Evolutionary conservation across 2,329 filamentous ascomycete genomes (phyloP), one percentile per base, ranked within the genome.

Genomic region (Penicillium sp.): DNA sequence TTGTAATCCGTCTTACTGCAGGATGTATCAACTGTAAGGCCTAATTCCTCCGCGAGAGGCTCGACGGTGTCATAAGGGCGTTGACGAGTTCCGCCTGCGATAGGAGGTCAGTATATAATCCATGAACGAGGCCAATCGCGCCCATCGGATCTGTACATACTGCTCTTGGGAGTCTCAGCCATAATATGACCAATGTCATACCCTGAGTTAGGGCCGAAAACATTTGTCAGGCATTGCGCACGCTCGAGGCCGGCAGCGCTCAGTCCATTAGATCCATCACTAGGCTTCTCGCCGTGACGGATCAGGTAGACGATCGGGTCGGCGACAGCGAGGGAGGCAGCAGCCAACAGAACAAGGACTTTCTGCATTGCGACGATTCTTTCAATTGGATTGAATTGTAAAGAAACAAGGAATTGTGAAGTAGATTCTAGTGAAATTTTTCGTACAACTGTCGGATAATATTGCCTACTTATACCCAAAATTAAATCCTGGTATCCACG

Each of bases 221-320:
- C 81, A 8, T 61, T 73, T 11, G 80, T 73, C n/a, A 87, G 71
- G 59, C 84, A 86, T 63, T 87, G 80, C 0, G 84, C 81, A 15
- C 85, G 81, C 68, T 83, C 55, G 51, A 77, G 59, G n/a, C 85
- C 85, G 56, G 78, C 63, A 0, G 75, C 61, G 53, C 69, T 83
- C 44, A 87, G 73, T 2, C 83, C 83, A 54, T 78, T 71, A 31
- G 74, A 73, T 15, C 77, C 76, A 35, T 76, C 69, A 1, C 64
- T 54, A 2, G 84, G 84, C 69, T 87, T 87, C 69, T 87, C 85
- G 55, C 84, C 85, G 60, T 87, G 85, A 18, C 84, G 81, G 66
- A 87, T 87, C 8, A 87, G 71, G 65, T 85, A 87, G 29, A 87
- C 81, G 0, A 79, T 85, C 1, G 82, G 78, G 9, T 60, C 56